Percentiles rank a stretch among this genome's conserved stretches.
These are phyloP conservation scores for Vigna nakashimae DNA, from an alignment of 306 rosid species.

Conservation along the genomic window DNA sequence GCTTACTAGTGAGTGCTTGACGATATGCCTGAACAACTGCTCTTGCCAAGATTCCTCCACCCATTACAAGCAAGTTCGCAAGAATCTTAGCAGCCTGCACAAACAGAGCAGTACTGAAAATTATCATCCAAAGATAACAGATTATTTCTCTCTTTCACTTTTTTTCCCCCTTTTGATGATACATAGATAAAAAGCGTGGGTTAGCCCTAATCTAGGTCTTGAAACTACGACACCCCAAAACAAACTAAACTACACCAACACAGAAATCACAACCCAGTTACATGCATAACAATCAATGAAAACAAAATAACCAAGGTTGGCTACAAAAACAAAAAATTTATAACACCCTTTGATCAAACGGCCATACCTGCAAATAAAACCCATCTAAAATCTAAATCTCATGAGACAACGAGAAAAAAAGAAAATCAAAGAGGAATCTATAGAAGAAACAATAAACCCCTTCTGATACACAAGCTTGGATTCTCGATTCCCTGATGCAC, in stretches of 20 bases:
- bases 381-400: conserved; percentile 3
- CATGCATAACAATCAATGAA: neutral
- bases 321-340: neutral
- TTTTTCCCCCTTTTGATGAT: neutral
- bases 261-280: neutral
- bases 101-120: conserved; percentile 21
- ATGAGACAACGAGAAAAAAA: neutral
- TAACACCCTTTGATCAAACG: neutral
- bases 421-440: neutral
- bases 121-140: conserved; percentile 1
- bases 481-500: neutral
- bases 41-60: conserved; percentile 79
- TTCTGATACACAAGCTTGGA: neutral
- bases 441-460: neutral
- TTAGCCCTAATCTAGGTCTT: neutral
- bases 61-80: conserved; percentile 80
- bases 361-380: neutral
- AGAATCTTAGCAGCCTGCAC: conserved; percentile 88
- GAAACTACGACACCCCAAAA: neutral
- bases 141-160: neutral
- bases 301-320: neutral
- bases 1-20: conserved; percentile 83
- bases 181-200: neutral
- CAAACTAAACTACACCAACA: conserved; percentile 22
- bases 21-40: conserved; percentile 87